Evolutionary conservation across 2,329 filamentous ascomycete species (phyloP).

Genomic region (Didymella pomorum): DNA sequence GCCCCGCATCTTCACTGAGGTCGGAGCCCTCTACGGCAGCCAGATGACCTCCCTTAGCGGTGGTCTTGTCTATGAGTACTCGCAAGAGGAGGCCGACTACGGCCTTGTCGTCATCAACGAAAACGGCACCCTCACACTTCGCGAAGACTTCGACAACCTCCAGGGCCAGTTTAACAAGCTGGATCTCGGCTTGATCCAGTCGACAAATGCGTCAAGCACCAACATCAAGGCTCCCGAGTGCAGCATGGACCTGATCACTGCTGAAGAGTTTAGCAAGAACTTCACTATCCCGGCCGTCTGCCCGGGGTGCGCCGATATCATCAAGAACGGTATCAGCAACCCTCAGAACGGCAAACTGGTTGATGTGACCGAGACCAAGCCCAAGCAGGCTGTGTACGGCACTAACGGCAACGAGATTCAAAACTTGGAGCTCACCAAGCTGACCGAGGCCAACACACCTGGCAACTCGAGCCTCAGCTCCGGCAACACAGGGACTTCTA

Average conservation of each 20-base stretch:
- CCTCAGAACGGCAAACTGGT: slow-evolving; percentile 67
- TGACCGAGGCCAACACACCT: slow-evolving; percentile 64
- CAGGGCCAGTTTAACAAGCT: slow-evolving; percentile 77
- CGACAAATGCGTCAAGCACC: slow-evolving; percentile 65
- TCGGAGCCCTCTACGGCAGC: slow-evolving; percentile 73
- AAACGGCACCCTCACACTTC: slow-evolving; percentile 55
- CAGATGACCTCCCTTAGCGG: slow-evolving; percentile 78
- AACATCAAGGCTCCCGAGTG: slow-evolving; percentile 69
- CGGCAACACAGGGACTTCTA: slow-evolving; percentile 12
- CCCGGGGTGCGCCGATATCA: slow-evolving; percentile 75
- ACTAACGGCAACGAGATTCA: slow-evolving; percentile 66
- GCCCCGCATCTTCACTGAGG: slow-evolving; percentile 78
- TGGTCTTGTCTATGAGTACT: slow-evolving; percentile 83
- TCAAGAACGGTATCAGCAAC: slow-evolving; percentile 75
- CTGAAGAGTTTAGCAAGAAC: slow-evolving; percentile 73
- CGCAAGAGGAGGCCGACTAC: slow-evolving; percentile 71
- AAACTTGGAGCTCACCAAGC: slow-evolving; percentile 66
- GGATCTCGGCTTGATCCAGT: slow-evolving; percentile 73
- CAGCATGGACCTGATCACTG: slow-evolving; percentile 69
- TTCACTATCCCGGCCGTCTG: slow-evolving; percentile 77
- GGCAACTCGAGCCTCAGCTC: slow-evolving; percentile 48
- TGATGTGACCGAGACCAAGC: slow-evolving; percentile 63
- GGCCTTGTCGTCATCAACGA: slow-evolving; percentile 57
- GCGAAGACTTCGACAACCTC: slow-evolving; percentile 69
- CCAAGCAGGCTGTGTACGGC: slow-evolving; percentile 66